Conservation (phyloP, 1,284 basidiomycete genomes). For the Ceratobasidium sp. region DNA sequence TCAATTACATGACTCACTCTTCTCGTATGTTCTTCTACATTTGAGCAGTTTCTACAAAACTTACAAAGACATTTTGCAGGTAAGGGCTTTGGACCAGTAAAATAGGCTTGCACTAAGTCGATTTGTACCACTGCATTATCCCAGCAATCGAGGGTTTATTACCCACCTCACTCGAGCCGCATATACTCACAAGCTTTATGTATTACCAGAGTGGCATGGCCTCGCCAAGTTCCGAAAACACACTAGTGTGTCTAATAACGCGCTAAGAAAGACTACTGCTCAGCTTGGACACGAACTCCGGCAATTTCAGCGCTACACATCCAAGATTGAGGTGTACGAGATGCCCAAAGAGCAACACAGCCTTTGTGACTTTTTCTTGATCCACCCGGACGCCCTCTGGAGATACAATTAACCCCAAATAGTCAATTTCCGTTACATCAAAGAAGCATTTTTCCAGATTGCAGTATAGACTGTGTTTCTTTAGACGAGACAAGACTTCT, state of each 20-base stretch:
- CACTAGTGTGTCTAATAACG: conserved; percentile 53
- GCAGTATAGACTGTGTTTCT: conserved; percentile 9
- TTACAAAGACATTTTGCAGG: conserved; percentile 43
- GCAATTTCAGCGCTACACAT: conserved; percentile 52
- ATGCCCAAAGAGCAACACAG: conserved; percentile 55
- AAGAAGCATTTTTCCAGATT: conserved; percentile 42
- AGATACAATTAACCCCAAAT: conserved; percentile 56
- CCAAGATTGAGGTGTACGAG: conserved; percentile 53
- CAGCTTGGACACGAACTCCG: conserved; percentile 51
- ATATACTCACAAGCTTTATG: conserved; percentile 52
- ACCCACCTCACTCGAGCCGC: conserved; percentile 51
- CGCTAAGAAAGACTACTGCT: conserved; percentile 52
- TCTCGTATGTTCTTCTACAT: too few species aligned
- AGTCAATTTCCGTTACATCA: conserved; percentile 53
- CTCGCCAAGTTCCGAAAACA: conserved; percentile 58
- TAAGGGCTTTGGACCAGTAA: neutral
- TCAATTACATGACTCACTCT: too few species aligned
- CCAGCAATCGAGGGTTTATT: conserved; percentile 59
- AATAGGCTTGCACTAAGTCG: neutral
- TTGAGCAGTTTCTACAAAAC: too few species aligned
- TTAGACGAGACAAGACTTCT: conserved; percentile 31
- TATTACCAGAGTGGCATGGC: conserved; percentile 57
- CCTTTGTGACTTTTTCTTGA: too few species aligned
- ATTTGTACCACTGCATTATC: conserved; percentile 58
- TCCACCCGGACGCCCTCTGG: too few species aligned